phyloP scores from a whole-genome alignment of 345 rosid species.

The Boechera stricta region DNA sequence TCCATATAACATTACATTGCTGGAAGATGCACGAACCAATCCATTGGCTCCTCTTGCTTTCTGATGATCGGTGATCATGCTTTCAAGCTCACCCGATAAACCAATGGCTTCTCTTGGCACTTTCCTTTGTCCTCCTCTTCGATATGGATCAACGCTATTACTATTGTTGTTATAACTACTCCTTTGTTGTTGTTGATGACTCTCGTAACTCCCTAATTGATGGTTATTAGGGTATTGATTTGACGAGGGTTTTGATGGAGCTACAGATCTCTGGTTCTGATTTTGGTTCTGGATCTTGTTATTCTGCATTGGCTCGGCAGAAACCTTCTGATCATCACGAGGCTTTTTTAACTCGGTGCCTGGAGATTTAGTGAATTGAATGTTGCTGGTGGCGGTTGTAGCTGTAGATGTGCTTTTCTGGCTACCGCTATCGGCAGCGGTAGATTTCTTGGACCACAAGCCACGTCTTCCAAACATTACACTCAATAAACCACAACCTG shows the following conservation, averaged over 20 bases:
- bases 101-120: slow-evolving; percentile 63
- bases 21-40: slow-evolving; percentile 84
- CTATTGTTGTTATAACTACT: slow-evolving; percentile 41
- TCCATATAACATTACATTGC: slow-evolving; percentile 76
- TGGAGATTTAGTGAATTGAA: slow-evolving; percentile 49
- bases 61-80: slow-evolving; percentile 74
- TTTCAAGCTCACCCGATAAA: slow-evolving; percentile 90
- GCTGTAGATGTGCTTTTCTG: slow-evolving; percentile 50
- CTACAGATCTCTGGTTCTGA: slow-evolving; percentile 42
- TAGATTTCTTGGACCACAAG: slow-evolving; percentile 63
- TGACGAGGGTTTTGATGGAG: slow-evolving; percentile 44
- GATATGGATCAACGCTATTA: slow-evolving; percentile 42
- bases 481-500: slow-evolving; percentile 71
- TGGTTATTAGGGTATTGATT: slow-evolving; percentile 48
- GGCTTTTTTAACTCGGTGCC: slow-evolving; percentile 50
- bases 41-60: slow-evolving; percentile 54
- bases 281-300: slow-evolving; percentile 25
- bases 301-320: slow-evolving; percentile 34
- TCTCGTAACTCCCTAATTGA: slow-evolving; percentile 39
- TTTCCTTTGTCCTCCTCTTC: slow-evolving; percentile 50
- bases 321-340: slow-evolving; percentile 55
- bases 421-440: slow-evolving; percentile 41
- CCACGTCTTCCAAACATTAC: slow-evolving; percentile 67
- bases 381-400: slow-evolving; percentile 49
- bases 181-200: slow-evolving; percentile 29